These are phyloP conservation scores for Aegilops longissima DNA, from an alignment of 176 grass and related monocot genomes.

Conservation along the genomic window DNA sequence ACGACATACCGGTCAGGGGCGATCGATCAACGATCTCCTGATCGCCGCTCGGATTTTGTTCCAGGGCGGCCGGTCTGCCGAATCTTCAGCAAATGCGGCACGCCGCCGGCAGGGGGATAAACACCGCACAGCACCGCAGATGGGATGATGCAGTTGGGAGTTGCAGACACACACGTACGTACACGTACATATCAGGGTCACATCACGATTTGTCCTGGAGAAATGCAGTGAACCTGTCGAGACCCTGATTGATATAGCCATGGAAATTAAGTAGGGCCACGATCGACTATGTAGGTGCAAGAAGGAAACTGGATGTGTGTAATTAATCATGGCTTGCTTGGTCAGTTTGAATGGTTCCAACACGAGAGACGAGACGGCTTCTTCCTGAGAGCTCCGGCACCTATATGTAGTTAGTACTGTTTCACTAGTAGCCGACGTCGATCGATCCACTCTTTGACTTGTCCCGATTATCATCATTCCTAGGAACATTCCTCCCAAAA, in stretches of 20 bases:
- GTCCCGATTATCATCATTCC: too few species aligned
- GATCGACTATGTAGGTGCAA: too few species aligned
- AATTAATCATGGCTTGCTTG: neutral
- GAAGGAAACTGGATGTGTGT: too few species aligned
- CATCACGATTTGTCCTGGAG: neutral
- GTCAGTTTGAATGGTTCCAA: neutral
- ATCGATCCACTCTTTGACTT: too few species aligned
- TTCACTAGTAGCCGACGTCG: too few species aligned
- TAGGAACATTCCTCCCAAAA: too few species aligned
- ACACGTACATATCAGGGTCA: neutral
- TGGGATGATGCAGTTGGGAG: too few species aligned
- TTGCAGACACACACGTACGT: neutral
- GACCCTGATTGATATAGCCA: too few species aligned
- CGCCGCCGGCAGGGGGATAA: neutral
- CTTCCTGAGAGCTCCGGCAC: neutral
- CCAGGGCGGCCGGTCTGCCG: too few species aligned
- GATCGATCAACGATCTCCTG: too few species aligned
- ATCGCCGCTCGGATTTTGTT: conserved; percentile 6
- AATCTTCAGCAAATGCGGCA: conserved; percentile 29
- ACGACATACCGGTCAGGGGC: neutral
- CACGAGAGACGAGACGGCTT: neutral
- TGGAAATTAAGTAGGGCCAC: too few species aligned
- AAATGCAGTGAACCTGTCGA: neutral
- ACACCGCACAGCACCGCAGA: too few species aligned
- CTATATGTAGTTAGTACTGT: neutral